Percentiles rank a stretch among this genome's conserved stretches.
Conservation (phyloP, 2,329 filamentous ascomycete species). For the Nothomitra cinnamomea region DNA sequence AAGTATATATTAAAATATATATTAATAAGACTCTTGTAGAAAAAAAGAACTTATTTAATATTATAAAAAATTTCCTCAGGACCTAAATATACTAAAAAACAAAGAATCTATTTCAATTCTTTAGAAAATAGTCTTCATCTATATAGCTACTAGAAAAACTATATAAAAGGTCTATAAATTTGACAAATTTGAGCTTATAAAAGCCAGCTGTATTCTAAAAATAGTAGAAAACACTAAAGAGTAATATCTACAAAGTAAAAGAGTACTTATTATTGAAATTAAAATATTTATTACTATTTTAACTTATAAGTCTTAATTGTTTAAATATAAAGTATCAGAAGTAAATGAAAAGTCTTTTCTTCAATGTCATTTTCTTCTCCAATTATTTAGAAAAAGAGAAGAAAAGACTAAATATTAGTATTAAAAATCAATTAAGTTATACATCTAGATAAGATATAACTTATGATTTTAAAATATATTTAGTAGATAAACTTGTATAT, state of each 20-base stretch:
- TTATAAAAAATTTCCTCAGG: not conserved
- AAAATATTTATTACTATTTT: not conserved
- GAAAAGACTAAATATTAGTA: not conserved
- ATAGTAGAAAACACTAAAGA: not conserved
- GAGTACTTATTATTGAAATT: not conserved
- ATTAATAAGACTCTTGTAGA: not conserved
- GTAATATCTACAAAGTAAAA: not conserved
- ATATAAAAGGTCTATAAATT: not conserved
- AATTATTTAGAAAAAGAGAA: not conserved
- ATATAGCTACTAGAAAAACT: not conserved
- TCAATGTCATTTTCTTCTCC: not conserved
- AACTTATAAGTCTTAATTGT: not conserved
- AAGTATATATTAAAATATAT: slow-evolving; percentile 1
- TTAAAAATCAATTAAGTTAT: not conserved
- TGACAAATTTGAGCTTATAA: not conserved
- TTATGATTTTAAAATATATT: not conserved
- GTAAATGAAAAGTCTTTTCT: not conserved
- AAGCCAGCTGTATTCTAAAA: not conserved
- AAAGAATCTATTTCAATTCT: not conserved
- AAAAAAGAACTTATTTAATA: not conserved
- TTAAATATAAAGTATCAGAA: not conserved
- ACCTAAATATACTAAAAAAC: not conserved
- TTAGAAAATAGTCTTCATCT: not conserved
- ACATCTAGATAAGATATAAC: not conserved
- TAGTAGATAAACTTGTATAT: not conserved